Evolutionary conservation across 1,284 basidiomycete species (phyloP).

Genomic region (Cryptococcus sp.): DNA sequence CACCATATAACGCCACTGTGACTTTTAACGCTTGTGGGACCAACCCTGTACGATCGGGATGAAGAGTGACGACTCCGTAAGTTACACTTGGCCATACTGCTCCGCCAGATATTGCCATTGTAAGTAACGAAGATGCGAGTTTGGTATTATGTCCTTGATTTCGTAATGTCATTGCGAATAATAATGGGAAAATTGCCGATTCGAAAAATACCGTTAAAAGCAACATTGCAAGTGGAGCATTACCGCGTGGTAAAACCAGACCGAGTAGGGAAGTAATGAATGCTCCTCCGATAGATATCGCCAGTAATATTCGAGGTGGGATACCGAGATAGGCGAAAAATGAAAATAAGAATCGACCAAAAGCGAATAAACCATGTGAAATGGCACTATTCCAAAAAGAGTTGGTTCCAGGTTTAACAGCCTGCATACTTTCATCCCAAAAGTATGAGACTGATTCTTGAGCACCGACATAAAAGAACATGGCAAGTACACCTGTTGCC

Average conservation of each 20-base stretch:
- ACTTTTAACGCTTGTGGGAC: neutral
- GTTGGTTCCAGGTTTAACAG: slow-evolving; percentile 20
- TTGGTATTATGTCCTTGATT: slow-evolving; percentile 40
- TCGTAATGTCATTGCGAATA: slow-evolving; percentile 42
- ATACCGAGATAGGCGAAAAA: slow-evolving; percentile 33
- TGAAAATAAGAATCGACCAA: slow-evolving; percentile 36
- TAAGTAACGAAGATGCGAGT: slow-evolving; percentile 28
- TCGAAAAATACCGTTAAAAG: slow-evolving; percentile 43
- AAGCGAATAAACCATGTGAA: slow-evolving; percentile 30
- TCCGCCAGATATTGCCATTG: slow-evolving; percentile 30
- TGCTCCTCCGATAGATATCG: slow-evolving; percentile 26
- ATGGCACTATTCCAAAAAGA: slow-evolving; percentile 31
- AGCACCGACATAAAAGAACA: slow-evolving; percentile 41
- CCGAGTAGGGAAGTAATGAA: slow-evolving; percentile 33
- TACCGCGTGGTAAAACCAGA: slow-evolving; percentile 24
- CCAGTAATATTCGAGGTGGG: slow-evolving; percentile 36
- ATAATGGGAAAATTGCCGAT: slow-evolving; percentile 41
- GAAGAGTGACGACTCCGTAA: slow-evolving; percentile 17
- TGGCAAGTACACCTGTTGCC: slow-evolving; percentile 21
- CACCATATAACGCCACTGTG: neutral
- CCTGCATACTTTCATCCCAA: slow-evolving; percentile 19
- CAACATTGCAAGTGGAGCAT: slow-evolving; percentile 22
- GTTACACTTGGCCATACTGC: slow-evolving; percentile 31
- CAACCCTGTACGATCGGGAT: neutral
- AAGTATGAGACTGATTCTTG: slow-evolving; percentile 42